Conservation (phyloP, 1,284 basidiomycete species). For the Malassezia brasiliensis region DNA sequence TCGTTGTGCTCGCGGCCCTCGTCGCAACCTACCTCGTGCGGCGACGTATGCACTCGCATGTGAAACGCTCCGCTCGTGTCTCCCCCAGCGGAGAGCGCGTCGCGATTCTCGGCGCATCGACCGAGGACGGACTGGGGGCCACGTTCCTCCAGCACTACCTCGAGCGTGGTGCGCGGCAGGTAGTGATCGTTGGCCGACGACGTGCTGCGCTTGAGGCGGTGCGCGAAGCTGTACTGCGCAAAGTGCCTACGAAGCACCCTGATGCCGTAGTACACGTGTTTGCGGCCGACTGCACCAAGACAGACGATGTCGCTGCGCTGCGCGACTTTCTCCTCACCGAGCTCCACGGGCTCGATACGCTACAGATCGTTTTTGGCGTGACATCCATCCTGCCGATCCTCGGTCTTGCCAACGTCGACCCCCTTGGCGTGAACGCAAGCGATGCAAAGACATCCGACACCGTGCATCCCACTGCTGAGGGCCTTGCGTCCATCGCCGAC, state of each 20-base stretch:
- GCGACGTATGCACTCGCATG: constrained; percentile 16
- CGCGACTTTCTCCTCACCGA: constrained; percentile 54
- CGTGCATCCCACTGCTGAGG: constrained; percentile 51
- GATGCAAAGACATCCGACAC: constrained; percentile 52
- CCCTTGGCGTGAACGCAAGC: constrained; percentile 51
- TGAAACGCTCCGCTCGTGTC: too few species aligned
- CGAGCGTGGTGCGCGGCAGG: constrained; percentile 61
- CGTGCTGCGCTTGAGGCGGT: constrained; percentile 57
- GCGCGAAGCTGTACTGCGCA: constrained; percentile 36
- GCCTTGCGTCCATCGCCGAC: constrained; percentile 47
- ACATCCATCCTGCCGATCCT: constrained; percentile 71
- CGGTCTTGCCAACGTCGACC: constrained; percentile 60
- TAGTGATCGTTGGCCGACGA: constrained; percentile 65
- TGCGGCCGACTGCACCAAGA: constrained; percentile 60
- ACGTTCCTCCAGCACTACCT: constrained; percentile 66
- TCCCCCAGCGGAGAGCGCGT: constrained; percentile 56
- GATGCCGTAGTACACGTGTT: constrained; percentile 30
- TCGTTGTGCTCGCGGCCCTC: constrained; percentile 18
- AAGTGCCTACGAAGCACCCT: background rate
- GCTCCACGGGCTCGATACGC: constrained; percentile 72
- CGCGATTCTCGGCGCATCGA: constrained; percentile 66
- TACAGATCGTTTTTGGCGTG: constrained; percentile 74
- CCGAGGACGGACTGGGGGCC: constrained; percentile 64
- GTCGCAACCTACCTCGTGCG: constrained; percentile 13
- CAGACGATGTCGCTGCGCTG: constrained; percentile 61